Evolutionary conservation across 2,329 filamentous ascomycete species (phyloP).

Genomic region (Aspergillus fischeri): DNA sequence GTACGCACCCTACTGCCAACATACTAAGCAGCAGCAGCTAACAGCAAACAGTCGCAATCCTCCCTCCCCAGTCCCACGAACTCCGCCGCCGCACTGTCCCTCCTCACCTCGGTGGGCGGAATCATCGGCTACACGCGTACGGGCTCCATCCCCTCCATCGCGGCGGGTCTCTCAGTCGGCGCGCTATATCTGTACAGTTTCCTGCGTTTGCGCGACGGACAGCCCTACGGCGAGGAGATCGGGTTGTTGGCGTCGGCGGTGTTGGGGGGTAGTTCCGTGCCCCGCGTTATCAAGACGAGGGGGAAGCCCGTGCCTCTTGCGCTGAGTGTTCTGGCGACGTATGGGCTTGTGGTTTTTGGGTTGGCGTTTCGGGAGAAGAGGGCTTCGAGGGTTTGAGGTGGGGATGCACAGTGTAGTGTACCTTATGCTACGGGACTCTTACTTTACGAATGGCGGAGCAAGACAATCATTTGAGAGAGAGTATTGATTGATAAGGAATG

Average conservation of each 20-base stretch:
- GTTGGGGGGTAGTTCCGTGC: slow-evolving; percentile 77
- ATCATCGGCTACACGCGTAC: slow-evolving; percentile 82
- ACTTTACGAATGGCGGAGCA: not conserved
- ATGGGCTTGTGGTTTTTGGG: slow-evolving; percentile 77
- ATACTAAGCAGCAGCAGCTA: not conserved
- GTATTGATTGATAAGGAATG: too few relatives aligned
- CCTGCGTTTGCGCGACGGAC: slow-evolving; percentile 69
- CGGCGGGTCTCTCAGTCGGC: slow-evolving; percentile 80
- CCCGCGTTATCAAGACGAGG: slow-evolving; percentile 71
- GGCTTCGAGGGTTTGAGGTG: slow-evolving; percentile 5
- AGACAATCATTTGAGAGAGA: too few relatives aligned
- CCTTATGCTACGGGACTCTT: not conserved
- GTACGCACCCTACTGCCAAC: slow-evolving; percentile 5
- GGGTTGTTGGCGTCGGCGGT: slow-evolving; percentile 84
- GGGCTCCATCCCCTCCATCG: slow-evolving; percentile 79
- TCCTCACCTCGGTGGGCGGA: slow-evolving; percentile 80
- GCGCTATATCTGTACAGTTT: slow-evolving; percentile 73
- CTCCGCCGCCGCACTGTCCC: slow-evolving; percentile 73
- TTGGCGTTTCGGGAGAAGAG: slow-evolving; percentile 52
- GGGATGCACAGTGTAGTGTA: not conserved
- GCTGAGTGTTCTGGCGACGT: slow-evolving; percentile 72
- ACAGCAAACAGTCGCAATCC: slow-evolving; percentile 3
- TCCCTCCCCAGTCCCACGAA: slow-evolving; percentile 30
- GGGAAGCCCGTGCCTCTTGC: slow-evolving; percentile 78
- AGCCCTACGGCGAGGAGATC: slow-evolving; percentile 80